phyloP scores from a whole-genome alignment of 192 early-diverging fungal genomes.

The Coemansia sp. region DNA sequence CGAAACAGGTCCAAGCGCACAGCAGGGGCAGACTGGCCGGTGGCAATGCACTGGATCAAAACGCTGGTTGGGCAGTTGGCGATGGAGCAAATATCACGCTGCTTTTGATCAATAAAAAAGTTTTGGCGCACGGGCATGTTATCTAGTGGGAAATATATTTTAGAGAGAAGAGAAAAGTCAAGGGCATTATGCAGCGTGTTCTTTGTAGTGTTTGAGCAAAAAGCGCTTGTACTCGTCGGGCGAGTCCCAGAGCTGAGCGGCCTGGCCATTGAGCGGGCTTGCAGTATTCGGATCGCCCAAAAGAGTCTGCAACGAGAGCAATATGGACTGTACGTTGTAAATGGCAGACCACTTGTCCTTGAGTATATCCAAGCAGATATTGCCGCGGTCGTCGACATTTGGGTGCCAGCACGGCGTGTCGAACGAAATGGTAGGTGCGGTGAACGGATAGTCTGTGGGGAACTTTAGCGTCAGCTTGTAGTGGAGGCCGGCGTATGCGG shows the following conservation, averaged over 20 bases:
- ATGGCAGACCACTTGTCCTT: slow-evolving; percentile 94
- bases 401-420: slow-evolving; percentile 91
- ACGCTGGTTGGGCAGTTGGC: not conserved
- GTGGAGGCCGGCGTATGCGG: slow-evolving; percentile 90
- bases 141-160: not conserved
- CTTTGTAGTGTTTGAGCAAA: slow-evolving; percentile 53
- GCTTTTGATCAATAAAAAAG: not conserved
- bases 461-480: slow-evolving; percentile 81
- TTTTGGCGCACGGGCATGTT: not conserved
- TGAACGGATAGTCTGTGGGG: slow-evolving; percentile 77
- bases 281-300: slow-evolving; percentile 89
- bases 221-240: slow-evolving; percentile 52
- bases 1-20: slow-evolving; percentile 3
- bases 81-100: not conserved
- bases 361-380: slow-evolving; percentile 93
- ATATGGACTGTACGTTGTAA: slow-evolving; percentile 95
- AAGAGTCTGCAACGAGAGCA: slow-evolving; percentile 90
- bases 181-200: slow-evolving; percentile 15
- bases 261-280: slow-evolving; percentile 90
- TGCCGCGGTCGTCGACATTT: slow-evolving; percentile 87
- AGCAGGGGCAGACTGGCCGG: not conserved
- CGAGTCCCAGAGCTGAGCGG: slow-evolving; percentile 81
- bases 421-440: slow-evolving; percentile 92
- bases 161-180: not conserved
- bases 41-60: not conserved